Evolutionary conservation across 2,329 filamentous ascomycete genomes (phyloP), one percentile per base, ranked within the genome.

Genomic region (Trichophyton benhamiae): DNA sequence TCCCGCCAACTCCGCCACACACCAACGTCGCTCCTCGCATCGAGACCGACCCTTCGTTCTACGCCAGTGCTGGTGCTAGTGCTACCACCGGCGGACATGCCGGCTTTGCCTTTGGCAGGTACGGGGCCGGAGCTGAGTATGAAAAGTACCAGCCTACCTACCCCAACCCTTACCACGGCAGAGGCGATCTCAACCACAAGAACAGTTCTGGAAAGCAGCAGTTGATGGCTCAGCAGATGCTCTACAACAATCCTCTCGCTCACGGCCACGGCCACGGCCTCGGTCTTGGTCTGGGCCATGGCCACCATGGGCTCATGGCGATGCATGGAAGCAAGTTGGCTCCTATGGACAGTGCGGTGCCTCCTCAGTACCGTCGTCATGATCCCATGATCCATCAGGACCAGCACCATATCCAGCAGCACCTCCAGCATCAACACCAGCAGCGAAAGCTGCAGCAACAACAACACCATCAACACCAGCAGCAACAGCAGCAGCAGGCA

Each of bases 71-170:
- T 59, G 71, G 72, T 57, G 69, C 74, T 52, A 72, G 33, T 36
- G 33, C 33, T 36, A 36, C 33, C 33, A 36, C 8, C 33, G 33
- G 71, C 57, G 44, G 44, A 20, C 44, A 48, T 44, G 41, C 41
- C 44, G 44, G 44, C 22, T 77, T 75, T 61, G 72, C 74, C 55
- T 70, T 73, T 36, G 33, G 33, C 62, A 74, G 75, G 59, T 76
- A 76, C 66, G 74, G 76, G 66, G 76, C 69, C 58, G 73, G 75
- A 58, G 74, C 72, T 65, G 76, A 78, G 59, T 77, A 76, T 65
- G 76, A 78, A 62, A 73, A 77, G 65, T 78, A 76, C 66, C 73
- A 74, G 64, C 71, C 73, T n/a, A 63, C 70, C 60, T 72, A 72
- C 44, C n/a, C 36, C 57, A 57, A 57, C 55, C 30, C 55, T 17